These are phyloP conservation scores for Sanghuangporus sanghuang DNA, from an alignment of 1,284 basidiomycete species.

Conservation along the genomic window DNA sequence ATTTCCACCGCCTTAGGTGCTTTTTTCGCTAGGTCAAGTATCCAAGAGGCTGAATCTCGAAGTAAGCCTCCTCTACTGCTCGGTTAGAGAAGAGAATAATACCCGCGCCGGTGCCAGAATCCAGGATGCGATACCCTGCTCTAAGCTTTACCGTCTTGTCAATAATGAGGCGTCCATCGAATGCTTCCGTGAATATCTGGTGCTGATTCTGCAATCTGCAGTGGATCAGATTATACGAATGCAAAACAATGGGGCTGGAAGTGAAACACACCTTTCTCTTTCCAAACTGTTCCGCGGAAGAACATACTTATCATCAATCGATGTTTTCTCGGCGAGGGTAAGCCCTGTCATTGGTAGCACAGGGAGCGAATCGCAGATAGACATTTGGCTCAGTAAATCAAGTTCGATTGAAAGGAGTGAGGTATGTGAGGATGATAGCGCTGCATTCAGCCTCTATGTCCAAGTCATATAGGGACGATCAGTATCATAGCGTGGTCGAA, in stretches of 20 bases:
- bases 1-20: background rate
- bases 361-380: too few relatives aligned
- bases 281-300: background rate
- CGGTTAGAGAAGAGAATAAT: background rate
- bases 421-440: too few relatives aligned
- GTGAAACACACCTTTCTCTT: background rate
- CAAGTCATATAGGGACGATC: too few relatives aligned
- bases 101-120: constrained; percentile 12
- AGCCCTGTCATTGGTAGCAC: too few relatives aligned
- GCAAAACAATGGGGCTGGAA: background rate
- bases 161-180: constrained; percentile 7
- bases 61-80: background rate
- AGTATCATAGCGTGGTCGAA: too few relatives aligned
- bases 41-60: constrained; percentile 8
- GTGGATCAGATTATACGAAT: background rate
- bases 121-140: background rate
- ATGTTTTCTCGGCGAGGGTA: background rate
- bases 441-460: too few relatives aligned
- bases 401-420: too few relatives aligned
- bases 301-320: background rate
- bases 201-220: constrained; percentile 10
- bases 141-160: background rate
- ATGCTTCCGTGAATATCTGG: background rate
- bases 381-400: too few relatives aligned
- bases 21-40: constrained; percentile 9